Base-by-base conservation (phyloP, 2,329 filamentous ascomycete genomes). In the Paraphoma chrysanthemicola region DNA sequence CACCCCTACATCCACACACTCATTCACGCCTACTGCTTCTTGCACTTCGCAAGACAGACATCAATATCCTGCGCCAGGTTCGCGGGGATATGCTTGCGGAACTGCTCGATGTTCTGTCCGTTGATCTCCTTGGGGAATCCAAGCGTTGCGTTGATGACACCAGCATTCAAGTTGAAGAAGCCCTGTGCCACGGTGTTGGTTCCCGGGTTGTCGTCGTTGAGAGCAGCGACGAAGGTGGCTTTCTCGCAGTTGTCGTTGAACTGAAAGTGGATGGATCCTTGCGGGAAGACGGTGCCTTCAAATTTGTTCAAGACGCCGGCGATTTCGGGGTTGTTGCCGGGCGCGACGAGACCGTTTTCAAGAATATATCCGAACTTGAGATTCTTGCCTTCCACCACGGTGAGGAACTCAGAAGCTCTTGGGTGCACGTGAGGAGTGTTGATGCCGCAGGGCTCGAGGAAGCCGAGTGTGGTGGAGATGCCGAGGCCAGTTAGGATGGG, bases 1-100 rank as follows among this genome's bases (percentile, higher is more conserved):
- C 23, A 23, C 5, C 23, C 23, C 5, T 23, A 23, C 23, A 23
- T 23, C 23, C 42, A 9, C 42, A 50, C 14, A 16, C n/a, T 29
- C 43, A 14, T 14, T 38, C 18, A 23, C 38, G 17, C 39, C 54
- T 50, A 52, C 14, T 56, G 33, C 46, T 42, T 54, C 14, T 63
- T 64, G 57, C 85, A 86, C 69, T 78, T 82, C 57, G 74, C 68
- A 66, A 86, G 71, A 70, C 85, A 88, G 59, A 77, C 66, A 57
- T 86, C 81, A 11, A 87, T 79, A 48, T 83, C 83, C 18, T 79
- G 69, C 3, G 84, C 83, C 43, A 86, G 77, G 54, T 80, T 83
- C 9, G 68, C 67, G 14, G 85, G 85, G 41, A 79, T 77, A 7
- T 38, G 38, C 51, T 69, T 68, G 33, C 73, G 49, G 59, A 79